Conservation (phyloP, 164 flowering plant genomes). For the Protea cynaroides region DNA sequence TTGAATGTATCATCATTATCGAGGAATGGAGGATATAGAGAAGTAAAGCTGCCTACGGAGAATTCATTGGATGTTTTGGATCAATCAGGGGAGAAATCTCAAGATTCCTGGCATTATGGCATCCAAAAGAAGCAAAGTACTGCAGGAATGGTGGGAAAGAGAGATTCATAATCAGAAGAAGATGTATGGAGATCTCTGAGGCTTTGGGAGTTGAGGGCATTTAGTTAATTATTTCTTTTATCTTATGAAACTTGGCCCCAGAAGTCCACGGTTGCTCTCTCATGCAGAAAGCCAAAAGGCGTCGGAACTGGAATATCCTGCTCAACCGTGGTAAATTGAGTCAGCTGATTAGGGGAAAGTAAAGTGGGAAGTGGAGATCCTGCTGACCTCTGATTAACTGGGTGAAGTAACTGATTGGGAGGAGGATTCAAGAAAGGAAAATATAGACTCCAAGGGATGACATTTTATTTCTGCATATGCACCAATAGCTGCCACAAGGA, state of each 20-base stretch:
- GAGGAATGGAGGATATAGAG: constrained; percentile 48
- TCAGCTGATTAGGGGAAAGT: not conserved
- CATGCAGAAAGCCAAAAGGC: not conserved
- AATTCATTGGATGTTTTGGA: constrained; percentile 43
- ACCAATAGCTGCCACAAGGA: no score
- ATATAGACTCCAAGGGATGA: no score
- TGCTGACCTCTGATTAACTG: no score
- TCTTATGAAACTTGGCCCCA: not conserved
- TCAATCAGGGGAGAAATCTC: constrained; percentile 41
- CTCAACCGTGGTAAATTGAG: not conserved
- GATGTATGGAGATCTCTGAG: not conserved
- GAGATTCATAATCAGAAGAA: constrained; percentile 17
- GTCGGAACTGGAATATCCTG: not conserved
- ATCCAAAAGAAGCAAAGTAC: constrained; percentile 38
- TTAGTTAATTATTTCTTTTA: not conserved
- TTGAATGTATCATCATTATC: constrained; percentile 21
- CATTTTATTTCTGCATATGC: no score
- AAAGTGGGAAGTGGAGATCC: not conserved
- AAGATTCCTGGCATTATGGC: constrained; percentile 56
- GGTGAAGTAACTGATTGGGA: no score
- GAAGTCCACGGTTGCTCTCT: not conserved
- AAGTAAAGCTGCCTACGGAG: constrained; percentile 32
- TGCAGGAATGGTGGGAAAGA: constrained; percentile 22
- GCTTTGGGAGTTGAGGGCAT: not conserved
- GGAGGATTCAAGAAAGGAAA: no score